These are phyloP conservation scores for Lasiosphaeris hirsuta DNA, from an alignment of 495 filamentous ascomycete genomes.

Conservation along the genomic window DNA sequence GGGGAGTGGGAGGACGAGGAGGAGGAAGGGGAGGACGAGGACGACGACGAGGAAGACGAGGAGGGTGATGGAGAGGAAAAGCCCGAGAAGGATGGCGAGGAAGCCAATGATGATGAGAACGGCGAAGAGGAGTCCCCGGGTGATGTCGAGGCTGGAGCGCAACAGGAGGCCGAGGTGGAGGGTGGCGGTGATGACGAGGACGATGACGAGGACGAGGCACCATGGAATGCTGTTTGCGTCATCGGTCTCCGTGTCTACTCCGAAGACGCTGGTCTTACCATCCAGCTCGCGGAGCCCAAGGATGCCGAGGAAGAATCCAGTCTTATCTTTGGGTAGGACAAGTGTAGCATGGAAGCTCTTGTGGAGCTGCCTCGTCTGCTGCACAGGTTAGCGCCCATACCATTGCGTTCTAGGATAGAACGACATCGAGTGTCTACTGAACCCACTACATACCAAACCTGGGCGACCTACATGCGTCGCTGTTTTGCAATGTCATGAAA, in stretches of 20 bases:
- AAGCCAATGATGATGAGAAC: neutral
- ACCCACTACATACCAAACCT: too few relatives aligned
- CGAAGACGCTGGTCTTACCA: constrained; percentile 36
- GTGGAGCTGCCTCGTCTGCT: too few relatives aligned
- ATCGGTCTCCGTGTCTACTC: constrained; percentile 48
- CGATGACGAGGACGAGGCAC: constrained; percentile 20
- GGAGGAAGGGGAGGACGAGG: neutral
- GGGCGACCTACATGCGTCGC: too few relatives aligned
- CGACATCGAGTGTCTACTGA: too few relatives aligned
- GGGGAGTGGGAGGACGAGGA: constrained; percentile 10
- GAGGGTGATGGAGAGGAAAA: neutral
- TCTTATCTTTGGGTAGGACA: neutral
- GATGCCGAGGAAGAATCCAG: constrained; percentile 22
- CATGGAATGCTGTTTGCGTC: constrained; percentile 54
- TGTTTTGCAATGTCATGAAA: too few relatives aligned
- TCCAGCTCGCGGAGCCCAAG: constrained; percentile 36
- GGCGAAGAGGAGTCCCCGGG: too few relatives aligned
- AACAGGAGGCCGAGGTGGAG: neutral
- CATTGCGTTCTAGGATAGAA: too few relatives aligned
- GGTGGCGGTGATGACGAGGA: neutral
- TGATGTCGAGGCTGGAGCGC: too few relatives aligned
- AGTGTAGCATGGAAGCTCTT: too few relatives aligned
- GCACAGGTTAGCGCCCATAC: too few relatives aligned
- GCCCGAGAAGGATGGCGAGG: neutral
- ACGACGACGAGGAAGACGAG: neutral